Evolutionary conservation across 129 eudicot genomes (phyloP), one percentile per base, ranked within the genome.

Genomic region (Artemisia tridentata): DNA sequence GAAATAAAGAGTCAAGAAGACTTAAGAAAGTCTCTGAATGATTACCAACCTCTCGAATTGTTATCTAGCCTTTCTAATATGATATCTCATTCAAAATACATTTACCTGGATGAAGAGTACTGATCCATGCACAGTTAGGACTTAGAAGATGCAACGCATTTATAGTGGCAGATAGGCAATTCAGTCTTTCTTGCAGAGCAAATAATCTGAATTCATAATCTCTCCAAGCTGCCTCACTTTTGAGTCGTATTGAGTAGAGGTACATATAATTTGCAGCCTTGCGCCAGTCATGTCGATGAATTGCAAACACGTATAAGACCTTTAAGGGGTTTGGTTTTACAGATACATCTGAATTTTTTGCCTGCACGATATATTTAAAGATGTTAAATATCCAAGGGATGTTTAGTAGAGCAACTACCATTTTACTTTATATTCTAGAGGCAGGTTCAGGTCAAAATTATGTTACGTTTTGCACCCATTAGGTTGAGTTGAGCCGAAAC

Each of bases 91-190:
- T 88, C 23, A 63, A 74, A 23, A 51, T 63, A 67, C 82, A 77
- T 23, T 74, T 78, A 29, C 81, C 89, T 53, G 77, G 89, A 61
- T 71, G 64, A 41, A 68, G 62, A 62, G 79, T 80, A 49, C 80
- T 86, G 55, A 95, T 88, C 99, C 99, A 95, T 68, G 99, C 99
- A 86, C 80, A 84, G 31, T 84, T 78, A 72, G 96, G 91, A 78
- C 72, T 85, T 53, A 90, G 88, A 71, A 95, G 99, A 70, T 95
- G 93, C 72, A 95, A 79, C 31, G 97, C 97, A 72, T 90, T 95
- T 60, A 90, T 88, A 53, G 99, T 91, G 20, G 97, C 96, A 74
- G 99, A 76, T 19, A 95, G 85, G 46, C 91, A 90, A 75, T 84
- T 84, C 63, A 95, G 71, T 79, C 93, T 84, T 83, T 95, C 99